Base-by-base conservation (phyloP, 2,329 filamentous ascomycete genomes). In the Graphiopsis chlorocephala region DNA sequence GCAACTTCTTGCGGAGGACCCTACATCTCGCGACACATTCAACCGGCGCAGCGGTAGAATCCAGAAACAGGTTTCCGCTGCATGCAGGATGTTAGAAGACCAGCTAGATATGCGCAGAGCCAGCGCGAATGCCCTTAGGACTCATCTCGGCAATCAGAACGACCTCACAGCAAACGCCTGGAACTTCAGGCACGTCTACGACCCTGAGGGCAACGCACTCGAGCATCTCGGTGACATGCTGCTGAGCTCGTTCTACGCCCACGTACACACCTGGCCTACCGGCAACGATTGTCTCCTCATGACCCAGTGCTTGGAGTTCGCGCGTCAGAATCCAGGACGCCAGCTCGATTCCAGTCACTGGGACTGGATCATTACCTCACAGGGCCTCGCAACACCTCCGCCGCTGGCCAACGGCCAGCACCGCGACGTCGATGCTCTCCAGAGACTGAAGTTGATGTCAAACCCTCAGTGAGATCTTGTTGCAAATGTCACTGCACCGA, bases 261-360 rank as follows among this genome's bases (percentile, higher is more conserved):
- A 58, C 4, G 63, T 68, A 2, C 50, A n/a, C 1, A 64, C 62
- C 10, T 68, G 66, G 65, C 68, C 68, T 8, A 58, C 50, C 5
- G 65, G 65, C 2, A 50, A 52, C 5, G 65, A 68, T 48, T 59
- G 66, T n/a, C 33, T 68, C 17, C 47, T 64, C 12, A 47, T 68
- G 50, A 69, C 68, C 1, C 47, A 61, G 50, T 69, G 65, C 29
- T 48, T 68, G 23, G 68, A 66, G 52, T 69, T 59, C 29, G 68
- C 67, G 8, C 17, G 28, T 7, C 26, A 35, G 45, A 33, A 67
- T 42, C 64, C 53, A 4, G 23, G 60, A 17, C 50, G 59, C 14
- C 33, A 67, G 31, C 64, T 69, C 10, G 64, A 67, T 52, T 65
- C 68, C 14, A 61, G 59, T 10, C 65, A 69, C 50, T 68, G 58